A percentile compares a stretch with the other conserved stretches of the same genome.
Conservation (phyloP, 1,284 basidiomycete genomes). For the Uromyces viciae-fabae region DNA sequence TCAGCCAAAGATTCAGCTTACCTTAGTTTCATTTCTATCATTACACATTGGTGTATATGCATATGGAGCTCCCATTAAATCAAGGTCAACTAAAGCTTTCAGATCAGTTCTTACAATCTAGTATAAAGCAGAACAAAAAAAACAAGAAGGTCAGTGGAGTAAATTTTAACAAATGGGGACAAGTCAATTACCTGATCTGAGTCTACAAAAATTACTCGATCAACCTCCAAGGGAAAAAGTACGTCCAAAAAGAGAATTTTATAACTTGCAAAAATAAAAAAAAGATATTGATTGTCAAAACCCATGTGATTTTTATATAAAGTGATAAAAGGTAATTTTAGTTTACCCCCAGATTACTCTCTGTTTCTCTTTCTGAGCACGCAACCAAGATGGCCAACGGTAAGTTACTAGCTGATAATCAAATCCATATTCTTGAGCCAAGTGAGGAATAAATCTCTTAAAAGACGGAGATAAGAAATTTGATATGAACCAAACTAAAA, state of each 20-base stretch:
- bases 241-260: constrained; percentile 99
- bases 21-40: constrained; percentile 81
- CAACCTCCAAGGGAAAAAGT: constrained; percentile 93
- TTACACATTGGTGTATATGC: constrained; percentile 97
- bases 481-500: constrained; percentile 86
- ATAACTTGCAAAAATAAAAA: constrained; percentile 59
- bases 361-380: constrained; percentile 94
- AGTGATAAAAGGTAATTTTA: neutral
- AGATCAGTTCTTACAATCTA: constrained; percentile 95
- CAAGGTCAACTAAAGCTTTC: constrained; percentile 82
- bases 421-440: constrained; percentile 84
- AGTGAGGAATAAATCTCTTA: constrained; percentile 89
- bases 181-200: constrained; percentile 59
- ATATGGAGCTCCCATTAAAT: constrained; percentile 84
- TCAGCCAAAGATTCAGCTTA: constrained; percentile 93
- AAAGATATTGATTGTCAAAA: neutral
- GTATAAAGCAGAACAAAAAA: constrained; percentile 53
- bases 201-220: constrained; percentile 98
- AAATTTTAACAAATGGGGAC: neutral
- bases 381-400: constrained; percentile 97
- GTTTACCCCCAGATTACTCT: constrained; percentile 85
- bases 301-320: neutral
- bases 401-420: constrained; percentile 96
- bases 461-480: constrained; percentile 98
- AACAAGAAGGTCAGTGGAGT: neutral